Evolutionary conservation across 2,329 filamentous ascomycete genomes (phyloP), one percentile per base, ranked within the genome.

Genomic region (Botryotinia narcissicola): DNA sequence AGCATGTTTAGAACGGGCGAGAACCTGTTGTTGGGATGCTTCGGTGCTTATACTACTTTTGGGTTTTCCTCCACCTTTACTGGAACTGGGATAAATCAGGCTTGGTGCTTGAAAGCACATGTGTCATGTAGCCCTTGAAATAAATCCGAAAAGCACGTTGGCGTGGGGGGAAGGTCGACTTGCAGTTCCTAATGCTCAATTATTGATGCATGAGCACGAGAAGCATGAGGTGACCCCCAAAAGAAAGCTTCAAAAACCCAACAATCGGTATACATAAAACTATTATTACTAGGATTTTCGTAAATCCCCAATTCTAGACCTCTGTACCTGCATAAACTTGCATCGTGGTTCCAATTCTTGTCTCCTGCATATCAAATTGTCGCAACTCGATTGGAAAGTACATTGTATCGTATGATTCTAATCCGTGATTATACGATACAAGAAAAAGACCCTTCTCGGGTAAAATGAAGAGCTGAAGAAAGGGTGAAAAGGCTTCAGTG

Each of bases 401-500:
- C 51, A 40, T 18, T 29, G 20, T 67, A 51, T 48, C 44, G 63
- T 51, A 67, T 67, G 42, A 67, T 68, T 54, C 35, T 12, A 42
- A 14, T 37, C 25, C 22, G 44, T 25, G 29, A 40, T 67, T 54
- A 29, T 67, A 54, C 46, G 22, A 67, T 54, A 14, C 25, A 54
- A 40, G 48, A 54, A 35, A 20, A n/a, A 67, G 46, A 54, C 10
- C 14, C 8, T 67, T 29, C 46, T 40, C 46, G 46, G 64, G 35
- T 68, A 68, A 42, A 42, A 68, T 68, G 48, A 68, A 68, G 64
- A 29, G 64, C 46, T 68, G 46, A 68, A 54, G 29, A 4, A n/a
- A 54, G 46, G 10, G 4, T 14, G 32, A 8, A 54, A 63, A 32
- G n/a, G n/a, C 35, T 51, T 57, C 66, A 18, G 37, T 16, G 37